Evolutionary conservation across 192 early-diverging fungal species (phyloP).

Genomic region (Gonapodya sp.): DNA sequence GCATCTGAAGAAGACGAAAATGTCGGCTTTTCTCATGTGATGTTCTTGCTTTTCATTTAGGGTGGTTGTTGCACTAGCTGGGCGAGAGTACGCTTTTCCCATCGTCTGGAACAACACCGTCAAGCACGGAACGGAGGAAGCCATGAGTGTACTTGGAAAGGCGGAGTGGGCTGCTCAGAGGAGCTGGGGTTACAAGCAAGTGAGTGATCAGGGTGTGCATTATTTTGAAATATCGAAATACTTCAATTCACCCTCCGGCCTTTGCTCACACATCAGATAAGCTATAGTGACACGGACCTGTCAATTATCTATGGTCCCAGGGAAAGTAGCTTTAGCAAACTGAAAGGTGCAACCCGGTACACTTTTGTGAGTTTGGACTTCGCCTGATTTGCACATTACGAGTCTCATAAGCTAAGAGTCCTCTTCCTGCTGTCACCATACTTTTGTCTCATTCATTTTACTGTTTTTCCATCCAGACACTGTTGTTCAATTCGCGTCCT

Average conservation of each 20-base stretch:
- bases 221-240: too few relatives aligned
- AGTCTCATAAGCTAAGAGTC: not conserved
- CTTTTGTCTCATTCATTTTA: not conserved
- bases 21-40: too few relatives aligned
- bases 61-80: not conserved
- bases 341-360: not conserved
- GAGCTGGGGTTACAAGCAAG: not conserved
- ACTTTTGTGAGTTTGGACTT: not conserved
- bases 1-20: too few relatives aligned
- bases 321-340: not conserved
- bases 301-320: not conserved
- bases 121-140: not conserved
- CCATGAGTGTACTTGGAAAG: not conserved
- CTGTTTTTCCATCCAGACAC: not conserved
- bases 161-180: not conserved
- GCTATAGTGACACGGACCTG: not conserved
- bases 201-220: too few relatives aligned
- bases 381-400: too few relatives aligned
- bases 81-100: not conserved
- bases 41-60: too few relatives aligned
- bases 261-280: too few relatives aligned
- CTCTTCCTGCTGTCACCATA: not conserved
- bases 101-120: not conserved
- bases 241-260: too few relatives aligned
- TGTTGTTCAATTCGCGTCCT: not conserved